Evolutionary conservation across 805 yeast species (phyloP).

Genomic region (Starmerella bombicola): DNA sequence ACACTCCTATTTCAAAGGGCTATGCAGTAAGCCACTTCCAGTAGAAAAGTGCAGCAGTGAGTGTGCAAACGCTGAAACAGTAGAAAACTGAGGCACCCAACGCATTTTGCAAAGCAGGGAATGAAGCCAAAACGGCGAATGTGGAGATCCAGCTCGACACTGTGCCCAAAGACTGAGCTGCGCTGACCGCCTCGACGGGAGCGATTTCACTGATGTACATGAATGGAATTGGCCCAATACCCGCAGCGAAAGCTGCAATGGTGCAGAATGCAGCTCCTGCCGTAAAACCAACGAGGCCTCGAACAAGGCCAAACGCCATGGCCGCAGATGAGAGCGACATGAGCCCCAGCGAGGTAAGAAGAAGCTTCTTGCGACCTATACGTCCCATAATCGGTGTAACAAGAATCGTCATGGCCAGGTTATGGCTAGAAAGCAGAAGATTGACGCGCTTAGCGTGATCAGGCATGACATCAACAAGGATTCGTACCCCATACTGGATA

Average conservation of each 20-base stretch:
- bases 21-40: constrained; percentile 2
- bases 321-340: constrained; percentile 57
- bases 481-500: constrained; percentile 83
- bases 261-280: constrained; percentile 56
- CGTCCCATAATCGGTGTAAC: constrained; percentile 68
- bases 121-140: constrained; percentile 56
- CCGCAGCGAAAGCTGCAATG: constrained; percentile 78
- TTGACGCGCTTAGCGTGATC: constrained; percentile 57
- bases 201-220: constrained; percentile 79
- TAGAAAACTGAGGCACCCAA: constrained; percentile 73
- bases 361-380: constrained; percentile 61
- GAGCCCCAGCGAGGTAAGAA: constrained; percentile 49
- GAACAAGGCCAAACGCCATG: constrained; percentile 54
- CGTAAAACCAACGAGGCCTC: constrained; percentile 37
- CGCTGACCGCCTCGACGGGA: constrained; percentile 61
- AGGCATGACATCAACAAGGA: constrained; percentile 62
- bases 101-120: constrained; percentile 55
- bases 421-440: constrained; percentile 3
- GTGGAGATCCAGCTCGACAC: constrained; percentile 86
- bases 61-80: constrained; percentile 41
- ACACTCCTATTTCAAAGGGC: background rate
- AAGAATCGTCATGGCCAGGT: constrained; percentile 55
- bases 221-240: constrained; percentile 94
- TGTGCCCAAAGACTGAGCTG: constrained; percentile 89
- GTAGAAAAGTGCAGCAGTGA: constrained; percentile 33